Evolutionary conservation across 495 filamentous ascomycete genomes (phyloP), one percentile per base, ranked within the genome.

Genomic region (Aspergillus nidulans): DNA sequence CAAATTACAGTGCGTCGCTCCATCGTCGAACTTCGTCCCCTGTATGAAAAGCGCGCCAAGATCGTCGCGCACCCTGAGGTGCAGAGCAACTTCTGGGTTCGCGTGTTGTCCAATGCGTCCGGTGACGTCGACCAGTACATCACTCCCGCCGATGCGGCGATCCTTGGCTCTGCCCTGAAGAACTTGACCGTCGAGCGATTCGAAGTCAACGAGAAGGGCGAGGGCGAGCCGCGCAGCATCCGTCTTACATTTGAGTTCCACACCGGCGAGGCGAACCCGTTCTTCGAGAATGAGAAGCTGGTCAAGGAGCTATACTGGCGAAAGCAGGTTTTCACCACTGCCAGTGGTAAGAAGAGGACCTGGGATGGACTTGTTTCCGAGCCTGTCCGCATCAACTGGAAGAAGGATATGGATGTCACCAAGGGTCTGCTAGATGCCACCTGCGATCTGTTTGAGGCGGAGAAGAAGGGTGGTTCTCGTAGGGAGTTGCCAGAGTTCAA

Each of bases 271-370:
- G 58, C 69, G 75, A 96, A 96, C 70, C 79, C 85, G 13, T 85
- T 82, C 71, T 92, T 96, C 65, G 76, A 81, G 57, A 79, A 96
- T 69, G 67, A 69, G 36, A 80, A 85, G 52, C 72, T 97, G 39
- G 87, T 89, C 69, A 97, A 97, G 85, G 87, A 86, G 62, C 92
- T 96, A 70, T 91, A 86, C 83, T 87, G 82, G 74, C 85, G 90
- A 58, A 78, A 78, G 66, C 71, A 73, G 50, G 55, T 69, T 41
- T 47, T 61, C 60, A 66, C 63, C 55, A 69, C 59, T 24, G 23
- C 63, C 34, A 64, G 54, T 57, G 68, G 72, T 36, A 80, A 79
- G 62, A 81, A 83, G 61, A 84, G 82, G 26, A 60, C 58, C 55
- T 88, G 81, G 77, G 70, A 78, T 18, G 89, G 89, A 28, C 77